Conservation (phyloP, 208 protist genomes). For the Trichomonas tenax region DNA sequence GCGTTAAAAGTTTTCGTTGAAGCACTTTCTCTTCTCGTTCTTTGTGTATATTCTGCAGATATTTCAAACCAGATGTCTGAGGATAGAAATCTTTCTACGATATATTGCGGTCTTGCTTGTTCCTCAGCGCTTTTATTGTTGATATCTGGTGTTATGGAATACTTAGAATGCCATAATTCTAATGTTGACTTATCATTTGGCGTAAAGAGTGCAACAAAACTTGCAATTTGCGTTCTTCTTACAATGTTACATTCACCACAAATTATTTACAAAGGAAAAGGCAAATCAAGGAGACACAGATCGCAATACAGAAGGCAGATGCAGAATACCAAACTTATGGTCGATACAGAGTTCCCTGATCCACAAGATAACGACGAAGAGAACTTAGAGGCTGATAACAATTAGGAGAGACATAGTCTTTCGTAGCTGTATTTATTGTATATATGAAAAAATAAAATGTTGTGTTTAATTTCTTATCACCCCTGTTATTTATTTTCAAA, state of each 20-base stretch:
- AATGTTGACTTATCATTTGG: background rate
- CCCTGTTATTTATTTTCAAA: too few relatives aligned
- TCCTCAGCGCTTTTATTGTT: background rate
- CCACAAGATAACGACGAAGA: too few relatives aligned
- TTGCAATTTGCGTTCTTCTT: background rate
- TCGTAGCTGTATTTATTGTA: too few relatives aligned
- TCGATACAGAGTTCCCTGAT: background rate
- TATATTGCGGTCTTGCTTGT: background rate
- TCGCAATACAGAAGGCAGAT: background rate
- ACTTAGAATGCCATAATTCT: background rate
- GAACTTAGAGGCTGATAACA: too few relatives aligned
- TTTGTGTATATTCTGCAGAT: background rate
- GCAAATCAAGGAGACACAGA: background rate
- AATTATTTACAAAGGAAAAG: background rate
- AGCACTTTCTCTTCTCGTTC: background rate
- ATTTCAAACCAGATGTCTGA: background rate
- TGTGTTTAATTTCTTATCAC: too few relatives aligned
- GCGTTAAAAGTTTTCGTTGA: background rate
- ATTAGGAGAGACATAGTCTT: too few relatives aligned
- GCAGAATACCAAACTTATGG: background rate
- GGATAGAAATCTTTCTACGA: background rate
- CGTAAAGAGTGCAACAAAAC: background rate
- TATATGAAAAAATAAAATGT: too few relatives aligned
- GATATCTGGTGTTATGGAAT: background rate
- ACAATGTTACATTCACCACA: background rate